Conservation (phyloP, 2,329 filamentous ascomycete species). For the Nigrospora sphaerica region DNA sequence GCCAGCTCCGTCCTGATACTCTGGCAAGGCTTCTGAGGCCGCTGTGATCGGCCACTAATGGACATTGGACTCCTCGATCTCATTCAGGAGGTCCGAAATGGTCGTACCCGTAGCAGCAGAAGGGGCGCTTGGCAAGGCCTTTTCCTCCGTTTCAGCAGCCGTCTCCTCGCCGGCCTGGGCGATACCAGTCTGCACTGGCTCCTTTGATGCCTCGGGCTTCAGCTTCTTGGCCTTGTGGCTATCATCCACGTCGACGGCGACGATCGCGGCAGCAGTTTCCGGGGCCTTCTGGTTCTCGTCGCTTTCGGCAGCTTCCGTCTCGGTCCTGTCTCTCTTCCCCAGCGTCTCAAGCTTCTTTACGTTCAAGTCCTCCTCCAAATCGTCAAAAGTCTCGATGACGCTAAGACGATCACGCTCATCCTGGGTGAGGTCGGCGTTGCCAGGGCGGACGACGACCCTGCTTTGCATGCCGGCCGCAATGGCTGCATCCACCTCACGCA, state of each 20-base stretch:
- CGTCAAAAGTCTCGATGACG: conserved; percentile 20
- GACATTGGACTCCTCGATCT: background rate
- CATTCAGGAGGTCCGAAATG: conserved; percentile 1
- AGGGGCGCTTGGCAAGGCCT: background rate
- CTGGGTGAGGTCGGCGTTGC: conserved; percentile 57
- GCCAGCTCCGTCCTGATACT: too few species aligned
- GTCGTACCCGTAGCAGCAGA: background rate
- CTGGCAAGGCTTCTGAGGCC: too few species aligned
- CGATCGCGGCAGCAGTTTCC: background rate
- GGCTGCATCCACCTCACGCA: conserved; percentile 60
- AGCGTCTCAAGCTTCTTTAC: conserved; percentile 8
- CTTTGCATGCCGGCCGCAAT: conserved; percentile 56
- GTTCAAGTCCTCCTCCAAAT: conserved; percentile 14
- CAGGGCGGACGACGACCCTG: conserved; percentile 57
- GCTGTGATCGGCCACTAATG: background rate
- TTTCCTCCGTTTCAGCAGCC: background rate
- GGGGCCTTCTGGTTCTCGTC: background rate
- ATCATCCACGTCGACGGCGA: background rate
- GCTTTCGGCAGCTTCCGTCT: background rate
- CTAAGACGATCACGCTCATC: conserved; percentile 30
- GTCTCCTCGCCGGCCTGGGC: background rate
- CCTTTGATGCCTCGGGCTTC: background rate
- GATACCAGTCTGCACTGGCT: background rate
- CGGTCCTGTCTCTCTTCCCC: conserved; percentile 3
- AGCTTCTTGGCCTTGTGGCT: conserved; percentile 1